Conservation (phyloP, 352 stramenopile genomes). For the Pythium grandisporangium region DNA sequence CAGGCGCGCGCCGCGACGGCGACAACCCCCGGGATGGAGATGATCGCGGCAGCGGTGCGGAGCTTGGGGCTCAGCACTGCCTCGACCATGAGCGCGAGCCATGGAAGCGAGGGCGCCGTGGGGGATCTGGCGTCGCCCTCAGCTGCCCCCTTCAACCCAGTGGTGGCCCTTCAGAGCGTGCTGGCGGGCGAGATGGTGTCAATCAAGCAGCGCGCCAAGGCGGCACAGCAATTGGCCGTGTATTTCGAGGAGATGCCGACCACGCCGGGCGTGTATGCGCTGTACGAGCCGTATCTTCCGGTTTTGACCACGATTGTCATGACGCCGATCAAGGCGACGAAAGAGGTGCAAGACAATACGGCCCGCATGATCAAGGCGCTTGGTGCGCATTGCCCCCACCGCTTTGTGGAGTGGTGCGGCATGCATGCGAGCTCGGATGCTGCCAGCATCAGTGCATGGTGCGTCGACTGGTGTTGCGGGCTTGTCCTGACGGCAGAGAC, state of each 20-base stretch:
- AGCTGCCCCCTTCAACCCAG: conserved; percentile 13
- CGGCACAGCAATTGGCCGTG: conserved; percentile 15
- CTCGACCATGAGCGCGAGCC: too few species aligned
- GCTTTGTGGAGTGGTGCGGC: conserved; percentile 16
- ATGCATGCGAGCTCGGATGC: conserved; percentile 13
- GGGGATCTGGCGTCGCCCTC: too few species aligned
- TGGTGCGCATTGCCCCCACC: conserved; percentile 12
- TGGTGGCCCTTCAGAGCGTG: conserved; percentile 14
- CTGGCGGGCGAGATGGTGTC: conserved; percentile 15
- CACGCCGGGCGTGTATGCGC: conserved; percentile 13
- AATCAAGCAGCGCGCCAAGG: conserved; percentile 23
- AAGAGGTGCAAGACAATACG: conserved; percentile 15
- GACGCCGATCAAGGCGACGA: conserved; percentile 13
- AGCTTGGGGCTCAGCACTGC: too few species aligned
- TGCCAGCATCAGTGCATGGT: conserved; percentile 7
- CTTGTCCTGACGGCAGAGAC: conserved; percentile 12
- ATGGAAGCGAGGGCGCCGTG: too few species aligned
- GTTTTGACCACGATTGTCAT: conserved; percentile 10
- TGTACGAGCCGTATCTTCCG: conserved; percentile 19
- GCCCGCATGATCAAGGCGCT: conserved; percentile 16
- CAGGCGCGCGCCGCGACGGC: too few species aligned
- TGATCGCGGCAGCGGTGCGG: too few species aligned
- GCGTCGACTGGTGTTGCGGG: conserved; percentile 17
- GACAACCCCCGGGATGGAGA: too few species aligned
- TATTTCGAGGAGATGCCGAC: conserved; percentile 15